phyloP scores from a whole-genome alignment of 352 stramenopile species.

The Globisporangium abappressorium region DNA sequence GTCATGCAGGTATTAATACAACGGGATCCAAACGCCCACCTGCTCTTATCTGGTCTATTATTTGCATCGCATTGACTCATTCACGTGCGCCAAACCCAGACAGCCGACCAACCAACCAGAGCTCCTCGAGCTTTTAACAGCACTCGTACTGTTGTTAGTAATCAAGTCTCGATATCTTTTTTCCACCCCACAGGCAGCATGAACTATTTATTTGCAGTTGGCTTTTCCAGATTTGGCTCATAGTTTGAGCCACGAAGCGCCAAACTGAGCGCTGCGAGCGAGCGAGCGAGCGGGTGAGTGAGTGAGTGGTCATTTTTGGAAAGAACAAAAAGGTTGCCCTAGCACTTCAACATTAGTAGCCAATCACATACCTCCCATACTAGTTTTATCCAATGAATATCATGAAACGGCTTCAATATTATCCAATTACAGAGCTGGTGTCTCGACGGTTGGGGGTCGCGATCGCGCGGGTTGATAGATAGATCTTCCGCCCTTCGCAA shows the following conservation, averaged over 20 bases:
- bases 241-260: too few relatives aligned
- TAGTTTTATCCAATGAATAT: slow-evolving; percentile 5
- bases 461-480: slow-evolving; percentile 23
- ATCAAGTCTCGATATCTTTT: too few relatives aligned
- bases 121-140: too few relatives aligned
- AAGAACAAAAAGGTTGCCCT: slow-evolving; percentile 9
- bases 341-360: background rate
- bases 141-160: too few relatives aligned
- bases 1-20: too few relatives aligned
- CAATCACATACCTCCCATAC: background rate
- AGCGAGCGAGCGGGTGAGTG: background rate
- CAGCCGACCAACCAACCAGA: too few relatives aligned
- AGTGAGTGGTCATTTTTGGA: slow-evolving; percentile 11
- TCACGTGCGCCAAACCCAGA: too few relatives aligned
- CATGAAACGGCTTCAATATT: background rate
- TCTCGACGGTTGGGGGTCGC: slow-evolving; percentile 9
- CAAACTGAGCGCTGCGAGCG: background rate
- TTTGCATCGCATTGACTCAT: too few relatives aligned
- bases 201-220: background rate
- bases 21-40: too few relatives aligned
- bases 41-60: too few relatives aligned
- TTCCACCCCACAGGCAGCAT: background rate
- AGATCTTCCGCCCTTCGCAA: slow-evolving; percentile 34
- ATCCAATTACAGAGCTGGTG: background rate
- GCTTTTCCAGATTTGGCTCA: too few relatives aligned